A percentile compares a stretch with the other conserved stretches of the same genome.
Conservation (phyloP, 2,329 filamentous ascomycete genomes). For the Westerdykella aurantiaca region DNA sequence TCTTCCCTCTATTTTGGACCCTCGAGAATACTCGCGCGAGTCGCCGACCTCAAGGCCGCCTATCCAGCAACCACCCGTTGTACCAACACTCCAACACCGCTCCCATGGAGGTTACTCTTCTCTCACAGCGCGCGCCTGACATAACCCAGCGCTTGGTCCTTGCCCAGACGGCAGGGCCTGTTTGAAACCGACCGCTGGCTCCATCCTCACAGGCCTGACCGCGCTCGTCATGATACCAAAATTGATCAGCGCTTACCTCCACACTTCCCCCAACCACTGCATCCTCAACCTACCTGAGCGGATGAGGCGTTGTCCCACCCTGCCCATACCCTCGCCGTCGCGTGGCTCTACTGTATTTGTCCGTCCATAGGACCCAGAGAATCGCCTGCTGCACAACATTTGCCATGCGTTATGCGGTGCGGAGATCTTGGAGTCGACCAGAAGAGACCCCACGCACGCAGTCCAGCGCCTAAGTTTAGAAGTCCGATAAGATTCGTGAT, state of each 20-base stretch:
- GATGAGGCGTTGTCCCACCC: constrained; percentile 19
- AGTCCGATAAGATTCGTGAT: constrained; percentile 1
- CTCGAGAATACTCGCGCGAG: constrained; percentile 29
- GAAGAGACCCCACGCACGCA: constrained; percentile 5
- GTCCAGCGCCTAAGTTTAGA: constrained; percentile 15
- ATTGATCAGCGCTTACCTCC: constrained; percentile 28
- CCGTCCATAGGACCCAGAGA: constrained; percentile 11
- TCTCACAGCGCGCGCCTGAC: constrained; percentile 28
- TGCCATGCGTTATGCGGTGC: constrained; percentile 26
- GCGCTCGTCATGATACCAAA: constrained; percentile 25
- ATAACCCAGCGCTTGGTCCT: constrained; percentile 25
- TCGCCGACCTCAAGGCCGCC: constrained; percentile 28
- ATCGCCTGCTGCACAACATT: constrained; percentile 17
- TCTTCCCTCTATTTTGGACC: constrained; percentile 27
- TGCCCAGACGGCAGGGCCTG: constrained; percentile 18
- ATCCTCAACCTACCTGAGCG: constrained; percentile 14
- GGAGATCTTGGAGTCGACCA: constrained; percentile 17
- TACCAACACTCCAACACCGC: constrained; percentile 3
- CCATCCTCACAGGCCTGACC: constrained; percentile 25
- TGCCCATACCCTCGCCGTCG: constrained; percentile 11
- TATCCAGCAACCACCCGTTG: constrained; percentile 23
- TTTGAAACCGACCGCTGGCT: constrained; percentile 20
- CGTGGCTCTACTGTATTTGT: constrained; percentile 17
- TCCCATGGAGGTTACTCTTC: constrained; percentile 22
- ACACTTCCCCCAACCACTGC: constrained; percentile 19